Evolutionary conservation across 2,329 filamentous ascomycete species (phyloP), one percentile per base, ranked within the genome.

Genomic region (Hirsutella minnesotensis): DNA sequence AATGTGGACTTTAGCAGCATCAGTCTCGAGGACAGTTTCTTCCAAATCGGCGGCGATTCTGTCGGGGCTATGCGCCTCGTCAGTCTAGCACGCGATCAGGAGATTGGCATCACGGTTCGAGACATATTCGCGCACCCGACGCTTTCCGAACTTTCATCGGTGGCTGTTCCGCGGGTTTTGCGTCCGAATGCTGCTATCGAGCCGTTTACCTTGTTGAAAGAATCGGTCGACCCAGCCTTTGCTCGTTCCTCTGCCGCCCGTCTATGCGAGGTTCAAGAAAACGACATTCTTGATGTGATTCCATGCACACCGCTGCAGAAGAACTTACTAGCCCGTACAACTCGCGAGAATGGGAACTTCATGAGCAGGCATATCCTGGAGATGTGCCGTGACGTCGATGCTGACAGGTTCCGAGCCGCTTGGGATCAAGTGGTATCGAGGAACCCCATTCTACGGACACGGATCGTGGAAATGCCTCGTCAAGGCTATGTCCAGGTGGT

Each of bases 21-120:
- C 22, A 34, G 45, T 12, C 31, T 42, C 7, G 36, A 44, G 8
- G 41, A 46, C 10, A 44, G 41, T 37, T 47, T 47, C 22, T 22
- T 47, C 20, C 41, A 41, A 5, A 20, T 47, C n/a, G 46, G 46
- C 8, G 46, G 46, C 10, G 46, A 47, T 24, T 47, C 46, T 8
- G 39, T 47, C 29, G 21, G 41, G 3, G 46, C 46, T 18, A 47
- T 47, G 67, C 62, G 58, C 40, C 53, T 69, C 2, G 64, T 67
- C 2, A 59, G 65, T 1, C 53, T 56, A 24, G 63, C 64, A 4
- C 55, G 62, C 41, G 53, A 49, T 2, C 45, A 48, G 4, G 58
- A 55, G 12, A 45, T 69, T 9, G 45, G 54, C 2, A 48, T 70
- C 13, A 66, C 62, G 3, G 66, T 70, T 0, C 59, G 59, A 13